Evolutionary conservation across 2,329 filamentous ascomycete species (phyloP).

Genomic region (Ceratocystis huliohia): DNA sequence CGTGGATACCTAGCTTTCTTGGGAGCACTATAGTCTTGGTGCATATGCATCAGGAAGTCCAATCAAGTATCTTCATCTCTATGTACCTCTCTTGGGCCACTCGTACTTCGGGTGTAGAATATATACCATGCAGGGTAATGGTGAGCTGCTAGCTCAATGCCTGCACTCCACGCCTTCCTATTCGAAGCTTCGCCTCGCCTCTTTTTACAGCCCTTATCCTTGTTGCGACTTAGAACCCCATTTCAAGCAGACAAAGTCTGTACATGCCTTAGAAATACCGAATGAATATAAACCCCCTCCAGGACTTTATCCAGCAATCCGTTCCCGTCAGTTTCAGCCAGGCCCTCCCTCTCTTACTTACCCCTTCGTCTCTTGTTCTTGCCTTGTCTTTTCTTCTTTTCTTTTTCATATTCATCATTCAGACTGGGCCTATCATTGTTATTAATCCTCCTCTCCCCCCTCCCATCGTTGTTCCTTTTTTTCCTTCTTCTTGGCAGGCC

Average conservation of each 20-base stretch:
- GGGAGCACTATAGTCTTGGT: not conserved
- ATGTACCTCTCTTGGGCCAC: not conserved
- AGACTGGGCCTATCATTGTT: not conserved
- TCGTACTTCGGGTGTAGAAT: not conserved
- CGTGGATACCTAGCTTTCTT: not conserved
- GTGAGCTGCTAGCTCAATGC: no score
- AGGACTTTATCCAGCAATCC: not conserved
- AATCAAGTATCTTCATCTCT: not conserved
- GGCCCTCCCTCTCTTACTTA: not conserved
- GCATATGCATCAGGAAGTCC: not conserved
- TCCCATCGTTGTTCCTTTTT: not conserved
- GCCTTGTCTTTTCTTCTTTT: not conserved
- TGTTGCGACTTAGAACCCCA: not conserved
- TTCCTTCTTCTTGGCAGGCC: not conserved
- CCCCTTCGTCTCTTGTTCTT: not conserved
- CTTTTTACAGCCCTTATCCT: not conserved
- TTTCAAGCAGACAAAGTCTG: not conserved
- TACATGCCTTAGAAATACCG: not conserved
- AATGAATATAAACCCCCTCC: not conserved
- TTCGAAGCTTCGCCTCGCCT: not conserved
- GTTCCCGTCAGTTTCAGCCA: slow-evolving; percentile 3
- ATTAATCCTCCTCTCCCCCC: not conserved
- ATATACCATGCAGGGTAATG: not conserved
- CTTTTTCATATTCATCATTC: not conserved
- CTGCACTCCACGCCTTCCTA: not conserved